Percentiles rank a stretch among this genome's conserved stretches.
Evolutionary conservation across 306 rosid species (phyloP).

Genomic region (Lupinus albus): DNA sequence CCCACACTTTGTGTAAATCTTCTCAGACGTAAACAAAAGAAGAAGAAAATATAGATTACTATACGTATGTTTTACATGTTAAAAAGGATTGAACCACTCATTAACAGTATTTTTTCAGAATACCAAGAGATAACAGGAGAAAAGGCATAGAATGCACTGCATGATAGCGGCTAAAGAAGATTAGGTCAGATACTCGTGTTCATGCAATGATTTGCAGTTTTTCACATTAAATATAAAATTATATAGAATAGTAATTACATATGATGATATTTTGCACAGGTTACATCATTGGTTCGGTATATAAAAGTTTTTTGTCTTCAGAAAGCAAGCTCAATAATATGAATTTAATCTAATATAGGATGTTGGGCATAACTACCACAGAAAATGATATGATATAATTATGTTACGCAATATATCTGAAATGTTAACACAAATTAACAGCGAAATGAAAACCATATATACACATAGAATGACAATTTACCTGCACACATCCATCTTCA

Average conservation of each 20-base stretch:
- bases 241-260: background rate
- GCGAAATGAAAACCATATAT: constrained; percentile 12
- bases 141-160: constrained; percentile 8
- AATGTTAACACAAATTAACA: constrained; percentile 13
- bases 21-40: constrained; percentile 40
- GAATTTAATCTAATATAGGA: constrained; percentile 1
- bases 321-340: background rate
- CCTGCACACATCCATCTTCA: constrained; percentile 98
- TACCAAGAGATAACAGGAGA: constrained; percentile 9
- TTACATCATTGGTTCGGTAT: constrained; percentile 1
- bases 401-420: constrained; percentile 4
- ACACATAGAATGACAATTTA: constrained; percentile 34
- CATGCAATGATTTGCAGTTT: constrained; percentile 19
- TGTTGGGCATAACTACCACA: constrained; percentile 8
- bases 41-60: constrained; percentile 4
- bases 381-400: background rate
- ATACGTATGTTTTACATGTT: constrained; percentile 12
- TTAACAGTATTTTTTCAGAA: background rate
- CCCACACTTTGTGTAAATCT: constrained; percentile 93
- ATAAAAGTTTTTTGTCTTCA: background rate
- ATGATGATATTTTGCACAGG: background rate
- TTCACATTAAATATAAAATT: background rate
- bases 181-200: constrained; percentile 14
- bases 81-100: background rate
- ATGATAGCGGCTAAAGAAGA: constrained; percentile 22